Base-by-base conservation (phyloP, 129 eudicot species). In the Rutidosis leptorrhynchoides region DNA sequence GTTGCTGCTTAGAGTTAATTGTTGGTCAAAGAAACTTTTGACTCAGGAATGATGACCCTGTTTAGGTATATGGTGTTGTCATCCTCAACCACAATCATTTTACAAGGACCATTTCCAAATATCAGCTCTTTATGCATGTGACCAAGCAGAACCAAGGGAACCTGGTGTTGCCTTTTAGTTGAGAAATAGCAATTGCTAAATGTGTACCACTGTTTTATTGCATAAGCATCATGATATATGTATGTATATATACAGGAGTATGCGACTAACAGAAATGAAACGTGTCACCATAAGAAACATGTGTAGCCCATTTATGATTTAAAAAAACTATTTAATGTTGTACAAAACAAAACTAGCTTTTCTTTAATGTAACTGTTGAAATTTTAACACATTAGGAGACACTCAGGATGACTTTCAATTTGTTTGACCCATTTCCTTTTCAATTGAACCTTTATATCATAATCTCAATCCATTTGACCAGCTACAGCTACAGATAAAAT, bases 51-150 rank as follows among this genome's bases (percentile, higher is more conserved):
- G 35, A 87, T 73, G 72, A 95, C 98, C 60, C 95, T 95, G 59
- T 91, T 91, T 73, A 91, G 83, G 84, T 83, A 91, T 68, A 85
- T 46, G 42, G 80, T 87, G 67, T 69, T 71, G 77, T 91, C 87
- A 64, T 82, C 72, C 56, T 81, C 96, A 73, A 83, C 77, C 57
- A 75, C 96, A 62, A 91, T 74, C 98, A 91, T 91, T 74, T 91
- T 87, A 43, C 96, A 84, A 46, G 77, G 81, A 64, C 94, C 95
- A 25, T 76, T 80, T 65, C 96, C 88, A 81, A 62, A 67, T 2
- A 86, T 83, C 67, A 91, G 83, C 49, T 71, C 80, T 60, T 91
- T 91, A 69, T 91, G 98, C 98, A 91, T 91, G 85, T 91, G 98
- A 49, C 96, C 98, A 73, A 91, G 88, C 17, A 85, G 90, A 16